Evolutionary conservation across 2,329 filamentous ascomycete species (phyloP).

Genomic region (Colletotrichum shisoi): DNA sequence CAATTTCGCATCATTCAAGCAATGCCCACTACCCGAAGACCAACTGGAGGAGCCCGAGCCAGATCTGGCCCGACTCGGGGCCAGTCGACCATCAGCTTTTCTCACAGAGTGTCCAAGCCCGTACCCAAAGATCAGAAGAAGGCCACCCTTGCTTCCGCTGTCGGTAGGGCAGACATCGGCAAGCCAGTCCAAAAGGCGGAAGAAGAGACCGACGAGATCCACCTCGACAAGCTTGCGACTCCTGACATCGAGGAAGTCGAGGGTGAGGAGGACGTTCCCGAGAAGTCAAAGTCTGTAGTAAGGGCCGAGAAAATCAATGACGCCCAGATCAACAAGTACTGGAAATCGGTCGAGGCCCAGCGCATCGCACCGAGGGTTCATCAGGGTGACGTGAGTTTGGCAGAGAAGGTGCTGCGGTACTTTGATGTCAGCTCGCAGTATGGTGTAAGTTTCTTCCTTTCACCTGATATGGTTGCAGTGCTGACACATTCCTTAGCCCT

Average conservation of each 20-base stretch:
- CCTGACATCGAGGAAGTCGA: constrained; percentile 43
- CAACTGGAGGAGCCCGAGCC: constrained; percentile 52
- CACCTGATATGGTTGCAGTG: background rate
- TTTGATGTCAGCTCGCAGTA: constrained; percentile 93
- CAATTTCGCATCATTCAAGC: constrained; percentile 42
- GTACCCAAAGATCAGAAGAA: constrained; percentile 59
- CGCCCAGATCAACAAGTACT: constrained; percentile 77
- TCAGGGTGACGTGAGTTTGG: constrained; percentile 72
- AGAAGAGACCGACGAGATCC: constrained; percentile 41
- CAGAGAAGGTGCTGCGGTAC: constrained; percentile 88
- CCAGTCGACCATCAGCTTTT: constrained; percentile 67
- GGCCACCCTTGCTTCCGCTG: constrained; percentile 46
- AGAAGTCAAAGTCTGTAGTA: constrained; percentile 62
- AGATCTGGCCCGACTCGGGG: constrained; percentile 52
- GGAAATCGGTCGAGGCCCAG: constrained; percentile 74
- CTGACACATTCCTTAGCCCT: constrained; percentile 67
- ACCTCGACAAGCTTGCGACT: constrained; percentile 41
- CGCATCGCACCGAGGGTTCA: constrained; percentile 77
- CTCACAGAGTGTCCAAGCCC: constrained; percentile 64
- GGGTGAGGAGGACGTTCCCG: constrained; percentile 45
- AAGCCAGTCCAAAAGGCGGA: constrained; percentile 40
- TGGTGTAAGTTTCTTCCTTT: constrained; percentile 72
- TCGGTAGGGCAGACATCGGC: constrained; percentile 39
- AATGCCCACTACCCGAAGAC: constrained; percentile 62
- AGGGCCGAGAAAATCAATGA: constrained; percentile 71